These are phyloP conservation scores for Croton setiger DNA, from an alignment of 441 rosid genomes.

Conservation along the genomic window DNA sequence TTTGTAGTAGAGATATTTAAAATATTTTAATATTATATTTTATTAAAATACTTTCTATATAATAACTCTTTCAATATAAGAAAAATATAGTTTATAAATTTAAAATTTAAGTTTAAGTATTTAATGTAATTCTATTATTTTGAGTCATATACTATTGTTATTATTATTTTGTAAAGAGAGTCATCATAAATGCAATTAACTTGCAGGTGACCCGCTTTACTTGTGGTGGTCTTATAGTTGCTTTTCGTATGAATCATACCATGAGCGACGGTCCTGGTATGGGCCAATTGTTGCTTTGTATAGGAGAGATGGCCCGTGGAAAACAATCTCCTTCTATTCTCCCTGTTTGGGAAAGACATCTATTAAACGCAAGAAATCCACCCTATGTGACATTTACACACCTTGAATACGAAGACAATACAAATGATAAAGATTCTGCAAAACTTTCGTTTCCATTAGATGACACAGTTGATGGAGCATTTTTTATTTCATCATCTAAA, in stretches of 20 bases:
- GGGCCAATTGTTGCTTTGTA: conserved; percentile 28
- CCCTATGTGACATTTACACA: conserved; percentile 32
- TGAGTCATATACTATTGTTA: too few species aligned
- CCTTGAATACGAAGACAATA: conserved; percentile 30
- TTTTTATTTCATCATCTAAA: conserved; percentile 35
- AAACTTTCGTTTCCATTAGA: conserved; percentile 8
- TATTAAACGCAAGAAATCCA: conserved; percentile 27
- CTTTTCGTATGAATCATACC: conserved; percentile 28
- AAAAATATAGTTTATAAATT: too few species aligned
- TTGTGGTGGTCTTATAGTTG: too few species aligned
- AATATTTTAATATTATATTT: too few species aligned
- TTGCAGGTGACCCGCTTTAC: too few species aligned
- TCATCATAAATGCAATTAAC: too few species aligned
- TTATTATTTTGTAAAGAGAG: too few species aligned
- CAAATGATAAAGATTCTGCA: neutral
- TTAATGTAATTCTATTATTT: too few species aligned
- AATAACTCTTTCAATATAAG: too few species aligned
- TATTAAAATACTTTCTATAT: too few species aligned
- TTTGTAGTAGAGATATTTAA: too few species aligned
- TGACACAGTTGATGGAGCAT: conserved; percentile 29
- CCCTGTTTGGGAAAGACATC: conserved; percentile 43
- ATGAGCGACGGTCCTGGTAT: conserved; percentile 37
- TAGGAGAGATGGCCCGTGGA: conserved; percentile 38
- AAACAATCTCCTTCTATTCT: conserved; percentile 19
- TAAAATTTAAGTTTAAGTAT: too few species aligned